Conservation (phyloP, 345 rosid species). For the Salix koriyanagi region DNA sequence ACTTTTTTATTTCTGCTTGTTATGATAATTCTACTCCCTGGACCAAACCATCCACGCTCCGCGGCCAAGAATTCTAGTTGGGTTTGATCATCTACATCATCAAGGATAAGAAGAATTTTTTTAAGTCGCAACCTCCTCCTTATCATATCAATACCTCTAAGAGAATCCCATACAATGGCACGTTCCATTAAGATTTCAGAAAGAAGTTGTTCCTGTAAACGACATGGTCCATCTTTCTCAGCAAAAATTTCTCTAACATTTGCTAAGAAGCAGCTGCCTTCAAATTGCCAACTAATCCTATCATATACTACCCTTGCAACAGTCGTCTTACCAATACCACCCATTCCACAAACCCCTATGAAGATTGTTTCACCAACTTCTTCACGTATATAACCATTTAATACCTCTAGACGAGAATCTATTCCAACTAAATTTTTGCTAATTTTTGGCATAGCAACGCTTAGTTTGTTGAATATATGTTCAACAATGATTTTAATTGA, state of each 20-base stretch:
- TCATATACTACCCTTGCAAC: slow-evolving; percentile 1
- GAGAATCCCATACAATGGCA: neutral
- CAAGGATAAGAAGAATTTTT: slow-evolving; percentile 12
- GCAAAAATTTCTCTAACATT: slow-evolving; percentile 6
- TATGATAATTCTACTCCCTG: slow-evolving; percentile 15
- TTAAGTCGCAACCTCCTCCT: neutral
- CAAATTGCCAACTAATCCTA: neutral
- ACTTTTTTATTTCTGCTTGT: slow-evolving; percentile 1
- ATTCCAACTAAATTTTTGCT: neutral
- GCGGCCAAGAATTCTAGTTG: neutral
- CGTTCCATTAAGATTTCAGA: neutral
- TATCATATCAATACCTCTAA: neutral
- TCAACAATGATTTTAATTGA: neutral
- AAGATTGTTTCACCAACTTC: neutral
- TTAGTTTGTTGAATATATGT: neutral
- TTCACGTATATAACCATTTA: neutral
- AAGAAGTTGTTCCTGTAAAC: neutral
- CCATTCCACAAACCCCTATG: slow-evolving; percentile 6
- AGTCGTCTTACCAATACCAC: neutral
- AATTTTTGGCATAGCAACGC: neutral
- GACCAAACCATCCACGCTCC: neutral
- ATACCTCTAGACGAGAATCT: neutral
- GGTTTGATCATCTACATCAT: slow-evolving; percentile 3
- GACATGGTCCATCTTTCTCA: neutral
- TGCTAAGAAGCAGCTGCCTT: slow-evolving; percentile 4